Base-by-base conservation (phyloP, 192 early-diverging fungal genomes). In the Podila verticillata region DNA sequence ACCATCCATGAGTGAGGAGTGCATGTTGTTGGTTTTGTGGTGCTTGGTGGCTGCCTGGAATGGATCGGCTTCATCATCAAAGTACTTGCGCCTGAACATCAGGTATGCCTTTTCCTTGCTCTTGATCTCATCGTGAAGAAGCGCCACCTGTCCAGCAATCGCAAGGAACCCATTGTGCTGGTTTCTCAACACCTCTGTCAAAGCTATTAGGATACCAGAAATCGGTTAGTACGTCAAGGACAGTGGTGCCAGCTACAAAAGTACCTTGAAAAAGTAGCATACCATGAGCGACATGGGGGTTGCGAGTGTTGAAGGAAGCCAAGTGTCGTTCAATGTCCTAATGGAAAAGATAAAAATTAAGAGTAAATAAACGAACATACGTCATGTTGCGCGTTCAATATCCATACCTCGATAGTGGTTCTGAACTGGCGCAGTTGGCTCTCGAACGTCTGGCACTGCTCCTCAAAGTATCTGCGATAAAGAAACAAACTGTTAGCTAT, bases 241-340 rank as follows among this genome's bases (percentile, higher is more conserved):
- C 17, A 44, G 39, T 44, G 39, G 13, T 15, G 17, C 15, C 39
- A 10, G 61, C 8, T 1, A n/a, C 4, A 15, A 17, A 24, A 66
- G 22, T 31, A 51, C 5, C n/a, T n/a, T n/a, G 7, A 66, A 28
- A 26, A 29, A 59, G n/a, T 57, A 22, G 5, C 57, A 15, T 79
- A 80, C 77, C 77, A 68, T 82, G 67, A 24, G 80, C 32, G 36
- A 64, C 68, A 7, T 74, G 71, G n/a, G 72, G 80, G 28, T 74
- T 56, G 39, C 65, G 69, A 20, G 61, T 48, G 1, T 49, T 62
- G 69, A 70, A 70, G 0, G 80, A 82, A 3, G 72, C 71, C 57
- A 82, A 58, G 35, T 82, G 80, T 26, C 80, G 66, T 58, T 82
- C 80, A 24, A 82, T 74, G 62, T 82, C 80, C 80, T 82, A 44